These are phyloP conservation scores for Flagelloscypha sp. DNA, from an alignment of 768 basidiomycete genomes.

Conservation along the genomic window DNA sequence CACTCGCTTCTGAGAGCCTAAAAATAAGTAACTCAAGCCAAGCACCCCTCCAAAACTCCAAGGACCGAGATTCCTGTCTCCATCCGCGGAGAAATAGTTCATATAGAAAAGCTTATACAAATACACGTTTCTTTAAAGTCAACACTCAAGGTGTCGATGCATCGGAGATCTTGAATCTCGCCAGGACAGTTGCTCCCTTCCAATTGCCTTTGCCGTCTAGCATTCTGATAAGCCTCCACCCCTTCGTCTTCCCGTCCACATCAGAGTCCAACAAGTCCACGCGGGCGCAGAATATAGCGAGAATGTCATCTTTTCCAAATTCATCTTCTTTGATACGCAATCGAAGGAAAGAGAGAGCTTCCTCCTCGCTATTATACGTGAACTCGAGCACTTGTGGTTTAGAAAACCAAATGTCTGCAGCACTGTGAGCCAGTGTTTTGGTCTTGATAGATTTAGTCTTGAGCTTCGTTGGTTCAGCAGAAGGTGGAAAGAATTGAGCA, in stretches of 20 bases:
- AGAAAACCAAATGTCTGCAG: conserved; percentile 31
- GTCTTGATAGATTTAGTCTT: conserved; percentile 32
- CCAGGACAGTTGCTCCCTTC: conserved; percentile 22
- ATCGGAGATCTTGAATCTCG: conserved; percentile 12
- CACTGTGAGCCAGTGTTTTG: conserved; percentile 19
- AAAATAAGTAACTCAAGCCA: too few species aligned
- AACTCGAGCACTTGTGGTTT: conserved; percentile 40
- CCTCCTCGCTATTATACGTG: conserved; percentile 40
- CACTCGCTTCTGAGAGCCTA: too few species aligned
- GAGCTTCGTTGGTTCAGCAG: conserved; percentile 33
- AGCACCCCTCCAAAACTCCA: too few species aligned
- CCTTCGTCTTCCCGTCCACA: too few species aligned
- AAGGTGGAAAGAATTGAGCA: conserved; percentile 37
- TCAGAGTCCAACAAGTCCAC: conserved; percentile 36
- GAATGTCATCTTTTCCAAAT: conserved; percentile 33
- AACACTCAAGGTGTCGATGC: conserved; percentile 16
- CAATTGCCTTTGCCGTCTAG: conserved; percentile 42
- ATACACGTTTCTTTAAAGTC: conserved; percentile 28
- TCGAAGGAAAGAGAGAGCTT: conserved; percentile 26
- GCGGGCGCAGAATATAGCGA: conserved; percentile 49
- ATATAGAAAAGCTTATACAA: too few species aligned
- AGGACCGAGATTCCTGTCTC: too few species aligned
- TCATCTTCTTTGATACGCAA: conserved; percentile 31
- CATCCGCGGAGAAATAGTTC: too few species aligned
- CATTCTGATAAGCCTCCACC: conserved; percentile 43